These are phyloP conservation scores for Trichosporon sp. DNA, from an alignment of 1,284 basidiomycete genomes.

Conservation along the genomic window DNA sequence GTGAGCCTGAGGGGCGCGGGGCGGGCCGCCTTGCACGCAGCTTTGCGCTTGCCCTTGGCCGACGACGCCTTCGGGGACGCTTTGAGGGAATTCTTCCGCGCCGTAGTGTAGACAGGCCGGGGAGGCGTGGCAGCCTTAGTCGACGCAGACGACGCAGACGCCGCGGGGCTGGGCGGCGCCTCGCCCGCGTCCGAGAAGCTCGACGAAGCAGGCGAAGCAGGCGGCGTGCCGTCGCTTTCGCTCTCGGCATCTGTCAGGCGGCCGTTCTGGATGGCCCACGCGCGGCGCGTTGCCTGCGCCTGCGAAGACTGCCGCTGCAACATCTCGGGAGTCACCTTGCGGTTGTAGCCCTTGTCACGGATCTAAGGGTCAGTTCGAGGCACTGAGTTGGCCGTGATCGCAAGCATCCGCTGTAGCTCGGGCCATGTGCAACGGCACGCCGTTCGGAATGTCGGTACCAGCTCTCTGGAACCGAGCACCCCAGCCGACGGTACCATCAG, in stretches of 20 bases:
- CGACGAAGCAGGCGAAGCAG: neutral
- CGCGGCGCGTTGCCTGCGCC: neutral
- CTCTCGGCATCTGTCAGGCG: neutral
- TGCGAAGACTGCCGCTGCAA: neutral
- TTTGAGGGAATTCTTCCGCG: neutral
- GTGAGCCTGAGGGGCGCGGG: neutral
- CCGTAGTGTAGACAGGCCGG: neutral
- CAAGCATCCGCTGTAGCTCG: neutral
- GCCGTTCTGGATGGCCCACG: neutral
- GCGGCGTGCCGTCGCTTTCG: neutral
- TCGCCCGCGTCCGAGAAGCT: neutral
- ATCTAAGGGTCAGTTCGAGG: neutral
- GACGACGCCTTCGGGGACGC: neutral
- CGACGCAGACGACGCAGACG: neutral
- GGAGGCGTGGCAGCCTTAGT: conserved; percentile 1
- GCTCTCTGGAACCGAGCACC: too few species aligned
- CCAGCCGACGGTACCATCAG: neutral
- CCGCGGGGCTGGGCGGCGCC: neutral
- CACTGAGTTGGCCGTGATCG: neutral
- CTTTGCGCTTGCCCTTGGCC: neutral
- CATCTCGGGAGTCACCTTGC: neutral
- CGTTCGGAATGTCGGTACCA: too few species aligned
- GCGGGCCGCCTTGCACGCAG: neutral
- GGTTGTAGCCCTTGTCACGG: conserved; percentile 2
- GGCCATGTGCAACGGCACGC: neutral